A percentile compares a stretch with the other conserved stretches of the same genome.
phyloP scores from a whole-genome alignment of 2,329 filamentous ascomycete species.

The Didymella arachidicola region DNA sequence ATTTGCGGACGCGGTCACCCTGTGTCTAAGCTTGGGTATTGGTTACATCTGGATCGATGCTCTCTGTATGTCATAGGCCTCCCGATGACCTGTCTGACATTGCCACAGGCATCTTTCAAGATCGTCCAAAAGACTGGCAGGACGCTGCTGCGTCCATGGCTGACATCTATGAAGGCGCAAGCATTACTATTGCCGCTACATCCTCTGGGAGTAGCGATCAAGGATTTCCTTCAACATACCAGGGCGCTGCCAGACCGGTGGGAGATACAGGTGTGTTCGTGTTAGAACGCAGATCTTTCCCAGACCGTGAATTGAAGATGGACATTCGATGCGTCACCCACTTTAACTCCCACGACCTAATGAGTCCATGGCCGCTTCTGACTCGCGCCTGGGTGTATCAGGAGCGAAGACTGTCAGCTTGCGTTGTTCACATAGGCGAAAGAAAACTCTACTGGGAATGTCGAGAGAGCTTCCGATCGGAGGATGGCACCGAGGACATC shows the following conservation, averaged over 20 bases:
- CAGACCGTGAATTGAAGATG: no score
- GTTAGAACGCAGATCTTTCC: not conserved
- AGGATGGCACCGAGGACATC: not conserved
- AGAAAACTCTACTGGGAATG: slow-evolving; percentile 7
- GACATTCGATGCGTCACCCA: no score
- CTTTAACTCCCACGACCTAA: not conserved
- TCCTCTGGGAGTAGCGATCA: not conserved
- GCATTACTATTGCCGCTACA: not conserved
- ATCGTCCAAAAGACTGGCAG: not conserved
- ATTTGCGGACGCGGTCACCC: not conserved
- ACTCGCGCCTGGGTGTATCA: slow-evolving; percentile 10
- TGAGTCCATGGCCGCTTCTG: not conserved
- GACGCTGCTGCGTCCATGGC: slow-evolving; percentile 2
- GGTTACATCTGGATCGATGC: slow-evolving; percentile 1
- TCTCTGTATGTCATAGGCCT: not conserved
- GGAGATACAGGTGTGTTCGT: not conserved
- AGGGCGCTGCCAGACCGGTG: not conserved
- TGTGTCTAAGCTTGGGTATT: not conserved
- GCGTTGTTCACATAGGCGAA: not conserved
- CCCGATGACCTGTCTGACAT: not conserved
- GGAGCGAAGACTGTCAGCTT: not conserved
- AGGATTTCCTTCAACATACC: not conserved
- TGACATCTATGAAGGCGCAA: not conserved
- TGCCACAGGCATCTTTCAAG: not conserved
- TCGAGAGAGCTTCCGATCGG: not conserved